Conservation (phyloP, 768 basidiomycete species). For the Brasilioporus rufonigricans region DNA sequence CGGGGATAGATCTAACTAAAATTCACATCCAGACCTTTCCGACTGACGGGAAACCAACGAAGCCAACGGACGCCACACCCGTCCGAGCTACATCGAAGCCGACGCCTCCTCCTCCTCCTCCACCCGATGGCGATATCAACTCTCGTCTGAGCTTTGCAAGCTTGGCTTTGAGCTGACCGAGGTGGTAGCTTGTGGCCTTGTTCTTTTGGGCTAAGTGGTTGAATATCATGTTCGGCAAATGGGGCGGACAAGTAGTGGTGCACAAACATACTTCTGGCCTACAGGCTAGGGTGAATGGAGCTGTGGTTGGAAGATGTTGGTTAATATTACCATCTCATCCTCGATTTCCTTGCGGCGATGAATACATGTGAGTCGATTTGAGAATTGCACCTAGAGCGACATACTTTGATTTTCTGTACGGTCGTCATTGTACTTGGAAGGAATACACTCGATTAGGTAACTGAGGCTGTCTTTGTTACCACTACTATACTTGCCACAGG, state of each 20-base stretch:
- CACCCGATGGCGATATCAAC: conserved; percentile 72
- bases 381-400: conserved; percentile 12
- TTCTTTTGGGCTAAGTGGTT: conserved; percentile 80
- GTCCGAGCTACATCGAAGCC: conserved; percentile 99
- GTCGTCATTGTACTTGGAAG: conserved; percentile 61
- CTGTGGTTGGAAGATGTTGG: conserved; percentile 10
- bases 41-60: conserved; percentile 90
- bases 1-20: conserved; percentile 1
- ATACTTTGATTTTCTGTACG: conserved; percentile 84
- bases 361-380: conserved; percentile 7
- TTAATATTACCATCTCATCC: conserved; percentile 85
- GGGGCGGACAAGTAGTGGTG: conserved; percentile 7
- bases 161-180: conserved; percentile 97
- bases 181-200: conserved; percentile 94
- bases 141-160: conserved; percentile 96
- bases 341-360: conserved; percentile 70
- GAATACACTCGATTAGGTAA: conserved; percentile 14
- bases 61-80: conserved; percentile 95
- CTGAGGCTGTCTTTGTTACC: background rate
- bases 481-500: background rate
- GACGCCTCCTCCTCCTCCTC: conserved; percentile 84
- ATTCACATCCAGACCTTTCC: conserved; percentile 61
- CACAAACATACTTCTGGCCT: conserved; percentile 74
- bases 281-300: conserved; percentile 29
- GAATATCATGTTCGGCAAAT: conserved; percentile 10